Evolutionary conservation across 768 basidiomycete genomes (phyloP), one percentile per base, ranked within the genome.

Genomic region (Macrocybe gigantea): DNA sequence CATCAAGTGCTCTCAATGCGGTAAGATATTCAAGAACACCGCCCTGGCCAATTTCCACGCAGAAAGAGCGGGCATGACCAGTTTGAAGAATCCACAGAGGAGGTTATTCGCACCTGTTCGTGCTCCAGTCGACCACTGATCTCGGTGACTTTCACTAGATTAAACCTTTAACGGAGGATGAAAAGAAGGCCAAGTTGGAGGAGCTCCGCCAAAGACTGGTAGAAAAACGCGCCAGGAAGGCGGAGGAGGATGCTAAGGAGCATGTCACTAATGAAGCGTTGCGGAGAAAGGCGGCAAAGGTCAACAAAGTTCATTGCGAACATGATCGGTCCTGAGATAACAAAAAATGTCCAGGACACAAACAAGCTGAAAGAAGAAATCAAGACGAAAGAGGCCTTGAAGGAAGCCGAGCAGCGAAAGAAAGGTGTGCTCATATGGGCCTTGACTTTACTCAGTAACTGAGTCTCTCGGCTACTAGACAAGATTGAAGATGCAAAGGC

Each of bases 11-110:
- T 75, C 81, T 5, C 64, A 86, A 57, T 95, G 93, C 63, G 80
- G 84, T 51, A 96, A 96, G 69, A 73, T 81, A 15, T 96, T 96
- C 74, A 73, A 67, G 59, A 93, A 90, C 56, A 85, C 88, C 0
- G 89, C 88, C 2, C 71, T 95, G 11, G 94, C 91, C 10, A 89
- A 90, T 55, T 95, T 82, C 64, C 94, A 96, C 58, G 94, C 93
- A 0, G 92, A 94, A 93, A 93, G 72, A 89, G 83, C 55, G 95
- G 95, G 0, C 95, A 99, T 61, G 85, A 92, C 64, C 84, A 93
- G 55, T 98, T 97, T 53, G 94, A 96, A 62, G 95, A 97, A 60
- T 93, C 88, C 1, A 89, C 83, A 0, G 93, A 98, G 59, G 95
- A 97, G 77, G 93, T 90, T 11, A 34, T 36, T 42, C 1, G 31